Conservation (phyloP, 176 grass and related monocot genomes). For the Saccharum officinarum region DNA sequence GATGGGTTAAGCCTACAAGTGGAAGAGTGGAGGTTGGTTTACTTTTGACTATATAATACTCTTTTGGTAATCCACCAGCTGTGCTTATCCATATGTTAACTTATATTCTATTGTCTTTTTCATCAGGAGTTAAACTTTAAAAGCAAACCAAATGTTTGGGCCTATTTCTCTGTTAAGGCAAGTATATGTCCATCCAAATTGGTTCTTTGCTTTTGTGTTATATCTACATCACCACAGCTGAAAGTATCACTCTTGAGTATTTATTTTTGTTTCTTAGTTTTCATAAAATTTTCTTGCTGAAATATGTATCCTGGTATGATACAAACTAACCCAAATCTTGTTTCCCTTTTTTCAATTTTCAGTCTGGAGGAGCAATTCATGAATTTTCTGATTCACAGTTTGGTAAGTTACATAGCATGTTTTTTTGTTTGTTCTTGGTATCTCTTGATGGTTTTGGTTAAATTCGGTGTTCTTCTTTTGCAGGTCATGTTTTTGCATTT, state of each 20-base stretch:
- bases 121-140: constrained; percentile 92
- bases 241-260: constrained; percentile 23
- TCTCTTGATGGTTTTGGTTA: constrained; percentile 27
- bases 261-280: not conserved
- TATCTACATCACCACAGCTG: constrained; percentile 9
- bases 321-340: constrained; percentile 20
- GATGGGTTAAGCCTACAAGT: constrained; percentile 97
- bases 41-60: not conserved
- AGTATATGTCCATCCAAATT: constrained; percentile 43
- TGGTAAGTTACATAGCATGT: constrained; percentile 50
- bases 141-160: constrained; percentile 99
- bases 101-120: constrained; percentile 3
- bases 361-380: constrained; percentile 99
- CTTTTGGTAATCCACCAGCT: not conserved
- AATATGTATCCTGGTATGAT: constrained; percentile 2
- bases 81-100: not conserved
- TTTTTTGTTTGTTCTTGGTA: constrained; percentile 7
- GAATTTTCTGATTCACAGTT: constrained; percentile 99
- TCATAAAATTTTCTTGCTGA: constrained; percentile 12
- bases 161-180: constrained; percentile 99
- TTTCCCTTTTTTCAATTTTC: constrained; percentile 35
- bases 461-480: constrained; percentile 23
- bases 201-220: constrained; percentile 39
- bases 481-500: constrained; percentile 99
- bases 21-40: constrained; percentile 87